phyloP scores from a whole-genome alignment of 1,284 basidiomycete genomes.

The Bjerkandera adusta region DNA sequence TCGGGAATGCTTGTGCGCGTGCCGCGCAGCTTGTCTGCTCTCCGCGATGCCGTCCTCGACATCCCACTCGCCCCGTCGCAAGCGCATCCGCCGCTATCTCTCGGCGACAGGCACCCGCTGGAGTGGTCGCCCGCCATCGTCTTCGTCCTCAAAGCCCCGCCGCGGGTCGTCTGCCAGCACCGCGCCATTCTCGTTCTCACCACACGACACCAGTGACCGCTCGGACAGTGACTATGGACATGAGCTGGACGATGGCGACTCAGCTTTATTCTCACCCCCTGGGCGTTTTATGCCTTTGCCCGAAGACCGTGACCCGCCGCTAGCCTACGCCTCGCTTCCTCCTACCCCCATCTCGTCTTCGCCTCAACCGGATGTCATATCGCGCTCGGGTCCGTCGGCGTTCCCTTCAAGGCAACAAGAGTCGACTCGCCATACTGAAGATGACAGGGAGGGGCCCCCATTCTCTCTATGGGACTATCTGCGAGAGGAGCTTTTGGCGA shows the following conservation, averaged over 20 bases:
- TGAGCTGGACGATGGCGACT: slow-evolving; percentile 16
- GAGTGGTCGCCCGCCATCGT: slow-evolving; percentile 13
- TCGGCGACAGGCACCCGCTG: slow-evolving; percentile 25
- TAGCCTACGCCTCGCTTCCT: slow-evolving; percentile 67
- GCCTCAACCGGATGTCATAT: slow-evolving; percentile 22
- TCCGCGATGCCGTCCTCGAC: slow-evolving; percentile 18
- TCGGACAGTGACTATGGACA: slow-evolving; percentile 23
- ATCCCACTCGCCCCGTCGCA: slow-evolving; percentile 28
- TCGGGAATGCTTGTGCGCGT: no score
- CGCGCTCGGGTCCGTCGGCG: no score
- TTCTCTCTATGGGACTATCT: slow-evolving; percentile 94
- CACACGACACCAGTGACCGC: slow-evolving; percentile 17
- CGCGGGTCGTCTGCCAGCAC: slow-evolving; percentile 23
- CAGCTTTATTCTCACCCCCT: slow-evolving; percentile 16
- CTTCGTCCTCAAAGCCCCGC: slow-evolving; percentile 17
- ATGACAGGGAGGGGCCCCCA: slow-evolving; percentile 35
- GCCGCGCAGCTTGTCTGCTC: no score
- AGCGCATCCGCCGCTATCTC: slow-evolving; percentile 27
- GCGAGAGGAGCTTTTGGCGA: slow-evolving; percentile 82
- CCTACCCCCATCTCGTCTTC: slow-evolving; percentile 55
- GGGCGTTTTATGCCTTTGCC: slow-evolving; percentile 11
- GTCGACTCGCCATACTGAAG: neutral
- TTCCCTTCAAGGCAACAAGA: slow-evolving; percentile 1
- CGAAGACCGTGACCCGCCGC: slow-evolving; percentile 17
- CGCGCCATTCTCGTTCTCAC: slow-evolving; percentile 20